A percentile compares a stretch with the other conserved stretches of the same genome.
Evolutionary conservation across 331 rosid species (phyloP).

Genomic region (Quercus phellos): DNA sequence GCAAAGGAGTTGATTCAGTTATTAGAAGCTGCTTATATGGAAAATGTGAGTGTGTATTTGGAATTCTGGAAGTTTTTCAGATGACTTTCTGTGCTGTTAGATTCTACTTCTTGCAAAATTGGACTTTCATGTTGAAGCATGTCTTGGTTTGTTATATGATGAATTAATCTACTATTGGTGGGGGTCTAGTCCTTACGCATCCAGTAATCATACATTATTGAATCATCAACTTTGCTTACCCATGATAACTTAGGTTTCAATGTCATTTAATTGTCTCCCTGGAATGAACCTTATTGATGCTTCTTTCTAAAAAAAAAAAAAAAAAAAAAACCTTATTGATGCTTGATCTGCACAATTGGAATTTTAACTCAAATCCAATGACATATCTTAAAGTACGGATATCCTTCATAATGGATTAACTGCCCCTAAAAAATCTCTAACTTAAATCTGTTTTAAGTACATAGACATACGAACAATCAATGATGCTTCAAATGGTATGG

Average conservation of each 20-base stretch:
- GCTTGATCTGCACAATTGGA: not conserved
- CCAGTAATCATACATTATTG: not conserved
- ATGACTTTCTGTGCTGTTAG: not conserved
- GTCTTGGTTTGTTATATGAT: too few species aligned
- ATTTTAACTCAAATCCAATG: not conserved
- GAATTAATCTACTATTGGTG: too few species aligned
- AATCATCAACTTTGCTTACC: not conserved
- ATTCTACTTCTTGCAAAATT: not conserved
- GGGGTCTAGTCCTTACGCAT: too few species aligned
- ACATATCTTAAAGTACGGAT: not conserved
- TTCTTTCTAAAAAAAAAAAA: too few species aligned
- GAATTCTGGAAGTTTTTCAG: not conserved
- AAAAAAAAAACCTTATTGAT: not conserved
- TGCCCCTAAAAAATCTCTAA: not conserved
- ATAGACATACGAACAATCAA: not conserved
- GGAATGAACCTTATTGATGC: not conserved
- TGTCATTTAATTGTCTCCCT: not conserved
- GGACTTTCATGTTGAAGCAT: not conserved
- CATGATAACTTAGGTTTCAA: not conserved
- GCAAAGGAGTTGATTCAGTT: slow-evolving; percentile 60
- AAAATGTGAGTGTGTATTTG: slow-evolving; percentile 51
- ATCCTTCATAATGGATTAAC: not conserved
- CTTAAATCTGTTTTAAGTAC: not conserved
- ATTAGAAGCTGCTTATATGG: slow-evolving; percentile 65
- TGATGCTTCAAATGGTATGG: not conserved